Conservation (phyloP, 2,329 filamentous ascomycete species). For the Tolypocladium album region DNA sequence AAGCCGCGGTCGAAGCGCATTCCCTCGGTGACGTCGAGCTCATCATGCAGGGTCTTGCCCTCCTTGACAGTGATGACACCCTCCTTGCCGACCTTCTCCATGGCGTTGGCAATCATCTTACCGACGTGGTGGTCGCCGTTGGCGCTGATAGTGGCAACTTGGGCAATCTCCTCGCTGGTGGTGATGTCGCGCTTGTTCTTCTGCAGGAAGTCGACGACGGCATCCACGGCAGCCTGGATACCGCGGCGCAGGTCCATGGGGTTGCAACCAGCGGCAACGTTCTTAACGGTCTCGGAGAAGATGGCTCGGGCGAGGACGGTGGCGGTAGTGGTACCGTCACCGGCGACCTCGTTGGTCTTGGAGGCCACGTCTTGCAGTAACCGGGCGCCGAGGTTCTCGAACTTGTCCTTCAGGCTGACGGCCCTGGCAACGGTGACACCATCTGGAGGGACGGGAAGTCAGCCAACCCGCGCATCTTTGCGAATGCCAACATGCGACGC, state of each 20-base stretch:
- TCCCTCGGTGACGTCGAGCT: conserved; percentile 97
- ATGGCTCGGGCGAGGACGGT: conserved; percentile 95
- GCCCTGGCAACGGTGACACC: conserved; percentile 86
- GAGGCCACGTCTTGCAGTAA: conserved; percentile 96
- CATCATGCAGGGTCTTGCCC: conserved; percentile 95
- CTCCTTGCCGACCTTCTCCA: conserved; percentile 99
- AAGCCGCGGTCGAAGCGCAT: conserved; percentile 99
- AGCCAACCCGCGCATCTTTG: background rate
- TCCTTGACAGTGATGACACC: conserved; percentile 99
- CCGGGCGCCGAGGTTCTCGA: conserved; percentile 96
- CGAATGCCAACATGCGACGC: conserved; percentile 9
- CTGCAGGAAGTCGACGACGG: conserved; percentile 88
- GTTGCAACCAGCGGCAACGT: conserved; percentile 98
- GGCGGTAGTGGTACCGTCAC: conserved; percentile 96
- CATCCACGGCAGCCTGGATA: conserved; percentile 91
- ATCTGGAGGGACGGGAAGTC: conserved; percentile 35
- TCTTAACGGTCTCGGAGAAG: conserved; percentile 99
- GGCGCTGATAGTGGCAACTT: conserved; percentile 96
- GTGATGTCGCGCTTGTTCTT: conserved; percentile 97
- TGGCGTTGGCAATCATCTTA: conserved; percentile 90
- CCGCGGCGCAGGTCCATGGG: conserved; percentile 97
- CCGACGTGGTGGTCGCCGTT: conserved; percentile 96
- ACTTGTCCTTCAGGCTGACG: conserved; percentile 93
- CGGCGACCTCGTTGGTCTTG: conserved; percentile 98
- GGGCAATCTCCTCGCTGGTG: conserved; percentile 90